Percentiles rank a stretch among this genome's conserved stretches.
Evolutionary conservation across 2,329 filamentous ascomycete species (phyloP).

Genomic region (Arthrinium phaeospermum): DNA sequence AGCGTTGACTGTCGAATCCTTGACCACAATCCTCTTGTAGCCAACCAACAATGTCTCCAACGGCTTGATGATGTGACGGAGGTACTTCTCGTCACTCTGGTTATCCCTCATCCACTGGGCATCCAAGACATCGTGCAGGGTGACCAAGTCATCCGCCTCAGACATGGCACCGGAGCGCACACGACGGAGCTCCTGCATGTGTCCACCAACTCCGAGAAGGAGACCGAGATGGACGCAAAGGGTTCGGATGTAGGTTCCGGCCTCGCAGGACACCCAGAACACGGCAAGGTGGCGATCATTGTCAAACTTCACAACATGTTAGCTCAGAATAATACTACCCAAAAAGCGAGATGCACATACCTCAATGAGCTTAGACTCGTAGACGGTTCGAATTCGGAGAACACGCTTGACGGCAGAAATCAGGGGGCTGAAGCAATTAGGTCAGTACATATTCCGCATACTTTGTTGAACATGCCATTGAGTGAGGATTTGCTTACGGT

Average conservation of each 20-base stretch:
- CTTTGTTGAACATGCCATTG: background rate
- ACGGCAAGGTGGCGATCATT: constrained; percentile 97
- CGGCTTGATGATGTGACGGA: constrained; percentile 89
- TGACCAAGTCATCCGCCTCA: constrained; percentile 87
- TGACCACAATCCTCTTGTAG: constrained; percentile 97
- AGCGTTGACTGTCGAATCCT: constrained; percentile 95
- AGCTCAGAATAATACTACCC: background rate
- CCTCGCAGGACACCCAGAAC: constrained; percentile 99
- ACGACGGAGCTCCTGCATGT: constrained; percentile 98
- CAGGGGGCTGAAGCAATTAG: constrained; percentile 59
- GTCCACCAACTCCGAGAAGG: constrained; percentile 80
- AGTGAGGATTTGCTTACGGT: constrained; percentile 49
- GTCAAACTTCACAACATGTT: constrained; percentile 66
- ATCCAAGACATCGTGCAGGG: constrained; percentile 92
- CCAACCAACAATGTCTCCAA: constrained; percentile 89
- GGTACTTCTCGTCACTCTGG: constrained; percentile 89
- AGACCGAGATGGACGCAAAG: constrained; percentile 92
- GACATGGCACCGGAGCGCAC: constrained; percentile 95
- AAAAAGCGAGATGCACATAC: background rate
- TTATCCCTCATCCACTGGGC: constrained; percentile 95
- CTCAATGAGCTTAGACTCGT: constrained; percentile 94
- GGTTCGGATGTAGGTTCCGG: constrained; percentile 97
- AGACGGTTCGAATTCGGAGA: constrained; percentile 95
- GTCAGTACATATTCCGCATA: background rate
- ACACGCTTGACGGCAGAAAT: constrained; percentile 99